phyloP scores from a whole-genome alignment of 371 early-diverging fungal species.

The Fennellomyces sp. region DNA sequence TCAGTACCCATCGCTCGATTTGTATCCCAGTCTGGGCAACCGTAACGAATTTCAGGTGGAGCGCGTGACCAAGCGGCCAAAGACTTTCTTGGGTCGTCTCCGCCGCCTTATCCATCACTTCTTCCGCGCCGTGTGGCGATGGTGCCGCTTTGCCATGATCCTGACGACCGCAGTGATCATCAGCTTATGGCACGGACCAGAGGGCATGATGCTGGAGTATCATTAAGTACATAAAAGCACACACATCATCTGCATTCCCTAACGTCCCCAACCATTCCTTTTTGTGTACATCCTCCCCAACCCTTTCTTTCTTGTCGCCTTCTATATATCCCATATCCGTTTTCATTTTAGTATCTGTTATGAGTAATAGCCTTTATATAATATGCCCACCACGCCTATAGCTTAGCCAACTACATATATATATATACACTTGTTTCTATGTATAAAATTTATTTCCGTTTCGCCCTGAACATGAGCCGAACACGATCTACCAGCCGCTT shows the following conservation, averaged over 20 bases:
- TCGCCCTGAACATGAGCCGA: no score
- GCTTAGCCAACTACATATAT: background rate
- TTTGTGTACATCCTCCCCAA: background rate
- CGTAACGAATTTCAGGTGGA: slow-evolving; percentile 1
- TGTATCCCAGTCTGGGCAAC: slow-evolving; percentile 15
- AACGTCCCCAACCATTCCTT: background rate
- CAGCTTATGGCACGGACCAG: slow-evolving; percentile 63
- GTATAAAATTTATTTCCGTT: background rate
- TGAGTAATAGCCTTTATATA: background rate
- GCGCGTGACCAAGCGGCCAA: slow-evolving; percentile 13
- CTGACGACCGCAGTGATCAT: slow-evolving; percentile 60
- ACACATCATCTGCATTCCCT: background rate
- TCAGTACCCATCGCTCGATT: slow-evolving; percentile 10
- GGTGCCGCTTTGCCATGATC: slow-evolving; percentile 67
- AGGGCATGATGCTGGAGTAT: slow-evolving; percentile 39
- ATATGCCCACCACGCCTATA: background rate
- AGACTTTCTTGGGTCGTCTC: slow-evolving; percentile 33
- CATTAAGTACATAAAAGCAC: slow-evolving; percentile 6
- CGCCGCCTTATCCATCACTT: slow-evolving; percentile 34
- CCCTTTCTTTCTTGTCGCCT: background rate
- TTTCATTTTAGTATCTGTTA: background rate
- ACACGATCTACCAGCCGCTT: no score
- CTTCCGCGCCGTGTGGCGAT: slow-evolving; percentile 59
- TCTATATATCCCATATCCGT: background rate
- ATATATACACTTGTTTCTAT: background rate